Percentiles rank a stretch among this genome's conserved stretches.
phyloP scores from a whole-genome alignment of 371 early-diverging fungal genomes.

The Synchytrium microbalum region DNA sequence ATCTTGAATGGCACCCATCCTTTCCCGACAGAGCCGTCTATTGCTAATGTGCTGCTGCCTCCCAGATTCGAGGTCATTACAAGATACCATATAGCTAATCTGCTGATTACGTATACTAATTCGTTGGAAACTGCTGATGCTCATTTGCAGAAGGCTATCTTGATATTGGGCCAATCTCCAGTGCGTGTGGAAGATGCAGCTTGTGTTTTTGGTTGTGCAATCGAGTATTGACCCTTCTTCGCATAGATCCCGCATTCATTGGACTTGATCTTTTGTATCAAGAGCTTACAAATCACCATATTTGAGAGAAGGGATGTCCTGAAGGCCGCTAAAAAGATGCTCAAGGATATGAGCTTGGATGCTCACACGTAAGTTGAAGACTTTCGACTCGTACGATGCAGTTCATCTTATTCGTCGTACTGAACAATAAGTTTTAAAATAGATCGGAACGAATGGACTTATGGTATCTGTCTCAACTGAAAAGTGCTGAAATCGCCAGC shows the following conservation, averaged over 20 bases:
- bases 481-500: neutral
- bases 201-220: neutral
- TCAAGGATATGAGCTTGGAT: neutral
- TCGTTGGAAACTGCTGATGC: neutral
- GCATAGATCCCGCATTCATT: neutral
- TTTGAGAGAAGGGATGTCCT: neutral
- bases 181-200: neutral
- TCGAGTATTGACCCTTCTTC: too few species aligned
- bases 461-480: neutral
- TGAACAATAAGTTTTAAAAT: too few species aligned
- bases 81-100: neutral
- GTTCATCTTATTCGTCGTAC: too few species aligned
- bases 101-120: neutral
- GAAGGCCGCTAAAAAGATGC: neutral
- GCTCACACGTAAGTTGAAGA: neutral
- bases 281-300: neutral
- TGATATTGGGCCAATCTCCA: neutral
- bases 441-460: neutral
- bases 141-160: neutral
- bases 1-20: neutral
- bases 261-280: neutral
- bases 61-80: neutral
- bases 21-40: neutral
- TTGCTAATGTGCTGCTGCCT: too few species aligned
- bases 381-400: too few species aligned